Evolutionary conservation across 495 filamentous ascomycete species (phyloP).

Genomic region (Schizothecium vesticola): DNA sequence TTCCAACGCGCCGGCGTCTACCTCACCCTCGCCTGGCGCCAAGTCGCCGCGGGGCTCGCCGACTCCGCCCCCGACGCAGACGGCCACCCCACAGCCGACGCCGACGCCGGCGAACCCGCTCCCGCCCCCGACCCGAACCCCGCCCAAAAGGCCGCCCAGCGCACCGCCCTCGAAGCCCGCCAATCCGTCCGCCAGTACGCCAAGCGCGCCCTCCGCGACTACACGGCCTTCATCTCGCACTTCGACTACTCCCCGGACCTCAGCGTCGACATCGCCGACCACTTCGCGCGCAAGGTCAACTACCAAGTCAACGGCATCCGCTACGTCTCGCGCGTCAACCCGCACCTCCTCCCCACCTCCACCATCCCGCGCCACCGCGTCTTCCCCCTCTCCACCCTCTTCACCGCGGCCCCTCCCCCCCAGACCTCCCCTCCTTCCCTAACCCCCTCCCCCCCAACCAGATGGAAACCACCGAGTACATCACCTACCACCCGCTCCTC

Average conservation of each 20-base stretch:
- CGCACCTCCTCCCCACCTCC: slow-evolving; percentile 11
- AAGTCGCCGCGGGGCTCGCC: slow-evolving; percentile 35
- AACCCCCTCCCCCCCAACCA: not conserved
- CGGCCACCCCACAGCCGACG: not conserved
- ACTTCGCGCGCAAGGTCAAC: slow-evolving; percentile 61
- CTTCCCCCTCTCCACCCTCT: slow-evolving; percentile 50
- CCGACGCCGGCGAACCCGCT: slow-evolving; percentile 16
- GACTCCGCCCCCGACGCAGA: not conserved
- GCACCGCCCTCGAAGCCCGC: slow-evolving; percentile 50
- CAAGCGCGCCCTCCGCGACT: slow-evolving; percentile 68
- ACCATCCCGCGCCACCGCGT: slow-evolving; percentile 18
- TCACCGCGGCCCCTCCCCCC: slow-evolving; percentile 49
- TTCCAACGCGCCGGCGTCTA: slow-evolving; percentile 75
- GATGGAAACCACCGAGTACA: slow-evolving; percentile 49
- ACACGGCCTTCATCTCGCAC: slow-evolving; percentile 58
- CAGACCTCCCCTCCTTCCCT: slow-evolving; percentile 55
- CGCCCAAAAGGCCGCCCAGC: slow-evolving; percentile 39
- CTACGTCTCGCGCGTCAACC: slow-evolving; percentile 16
- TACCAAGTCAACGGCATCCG: slow-evolving; percentile 41
- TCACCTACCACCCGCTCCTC: slow-evolving; percentile 75
- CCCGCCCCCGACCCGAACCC: slow-evolving; percentile 16
- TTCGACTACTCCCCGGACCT: slow-evolving; percentile 74
- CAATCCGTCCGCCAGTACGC: slow-evolving; percentile 65
- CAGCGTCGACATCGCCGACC: slow-evolving; percentile 56
- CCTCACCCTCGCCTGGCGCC: slow-evolving; percentile 61